These are phyloP conservation scores for Boletus pseudo-olivaceus DNA, from an alignment of 768 basidiomycete species.

Conservation along the genomic window DNA sequence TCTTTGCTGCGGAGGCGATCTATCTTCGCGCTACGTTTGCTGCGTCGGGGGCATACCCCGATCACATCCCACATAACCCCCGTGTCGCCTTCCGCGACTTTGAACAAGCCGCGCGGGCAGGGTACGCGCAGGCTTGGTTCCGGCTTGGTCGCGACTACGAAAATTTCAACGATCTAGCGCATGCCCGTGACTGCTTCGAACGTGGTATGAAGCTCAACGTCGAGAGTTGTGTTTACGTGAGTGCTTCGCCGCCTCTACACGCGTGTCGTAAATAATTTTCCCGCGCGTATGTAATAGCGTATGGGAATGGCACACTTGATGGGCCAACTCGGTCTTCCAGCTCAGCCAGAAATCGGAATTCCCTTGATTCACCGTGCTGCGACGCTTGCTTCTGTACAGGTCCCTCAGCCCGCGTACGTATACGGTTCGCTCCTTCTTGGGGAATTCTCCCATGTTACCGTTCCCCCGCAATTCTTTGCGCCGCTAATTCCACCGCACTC, in stretches of 20 bases:
- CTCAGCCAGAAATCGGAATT: constrained; percentile 55
- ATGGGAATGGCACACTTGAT: constrained; percentile 91
- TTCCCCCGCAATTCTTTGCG: constrained; percentile 49
- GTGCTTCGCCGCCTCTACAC: constrained; percentile 20
- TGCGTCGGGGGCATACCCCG: constrained; percentile 68
- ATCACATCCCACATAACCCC: constrained; percentile 61
- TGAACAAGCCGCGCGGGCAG: constrained; percentile 75
- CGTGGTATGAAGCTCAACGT: constrained; percentile 72
- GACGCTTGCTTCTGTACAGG: constrained; percentile 63
- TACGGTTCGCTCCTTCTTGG: constrained; percentile 82
- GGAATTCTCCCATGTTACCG: constrained; percentile 69
- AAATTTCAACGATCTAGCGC: constrained; percentile 66
- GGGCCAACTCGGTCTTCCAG: constrained; percentile 72
- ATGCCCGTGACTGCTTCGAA: constrained; percentile 85
- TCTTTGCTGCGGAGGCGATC: constrained; percentile 64
- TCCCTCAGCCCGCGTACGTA: constrained; percentile 85
- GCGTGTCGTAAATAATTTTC: neutral
- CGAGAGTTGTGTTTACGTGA: constrained; percentile 77
- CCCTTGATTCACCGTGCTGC: constrained; percentile 78
- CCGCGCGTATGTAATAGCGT: constrained; percentile 45
- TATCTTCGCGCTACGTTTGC: constrained; percentile 76
- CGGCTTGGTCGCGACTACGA: constrained; percentile 90
- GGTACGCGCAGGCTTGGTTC: constrained; percentile 85
- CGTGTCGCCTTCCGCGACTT: constrained; percentile 86
- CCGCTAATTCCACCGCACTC: constrained; percentile 53